Evolutionary conservation across 2,329 filamentous ascomycete species (phyloP).

Genomic region (Magnaporthiopsis poae): DNA sequence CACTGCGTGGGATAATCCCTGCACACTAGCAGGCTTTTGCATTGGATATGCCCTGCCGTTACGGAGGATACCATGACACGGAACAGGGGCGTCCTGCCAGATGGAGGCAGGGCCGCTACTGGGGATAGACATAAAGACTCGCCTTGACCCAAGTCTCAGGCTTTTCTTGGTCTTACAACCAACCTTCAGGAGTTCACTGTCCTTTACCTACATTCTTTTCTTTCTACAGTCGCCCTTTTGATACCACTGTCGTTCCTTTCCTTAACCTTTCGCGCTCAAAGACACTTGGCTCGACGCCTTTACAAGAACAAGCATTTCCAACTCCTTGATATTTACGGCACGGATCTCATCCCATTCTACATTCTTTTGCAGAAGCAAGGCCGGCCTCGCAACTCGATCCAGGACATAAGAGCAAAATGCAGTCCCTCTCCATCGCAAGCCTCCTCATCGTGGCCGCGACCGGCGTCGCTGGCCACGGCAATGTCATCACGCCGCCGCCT

Average conservation of each 20-base stretch:
- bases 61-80: background rate
- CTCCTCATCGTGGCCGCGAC: slow-evolving; percentile 26
- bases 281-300: background rate
- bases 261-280: background rate
- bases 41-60: background rate
- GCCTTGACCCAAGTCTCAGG: background rate
- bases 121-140: background rate
- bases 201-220: background rate
- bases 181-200: background rate
- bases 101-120: background rate
- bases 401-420: slow-evolving; percentile 11
- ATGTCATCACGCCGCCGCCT: slow-evolving; percentile 35
- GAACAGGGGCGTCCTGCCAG: too few relatives aligned
- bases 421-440: slow-evolving; percentile 13
- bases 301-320: background rate
- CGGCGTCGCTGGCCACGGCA: slow-evolving; percentile 42
- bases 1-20: background rate
- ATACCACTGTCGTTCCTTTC: background rate
- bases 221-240: background rate
- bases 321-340: background rate
- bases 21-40: background rate
- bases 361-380: too few relatives aligned
- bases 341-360: background rate
- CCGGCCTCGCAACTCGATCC: background rate
- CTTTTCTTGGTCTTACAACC: background rate